Evolutionary conservation across 306 rosid genomes (phyloP).

Genomic region (Quercus agrifolia): DNA sequence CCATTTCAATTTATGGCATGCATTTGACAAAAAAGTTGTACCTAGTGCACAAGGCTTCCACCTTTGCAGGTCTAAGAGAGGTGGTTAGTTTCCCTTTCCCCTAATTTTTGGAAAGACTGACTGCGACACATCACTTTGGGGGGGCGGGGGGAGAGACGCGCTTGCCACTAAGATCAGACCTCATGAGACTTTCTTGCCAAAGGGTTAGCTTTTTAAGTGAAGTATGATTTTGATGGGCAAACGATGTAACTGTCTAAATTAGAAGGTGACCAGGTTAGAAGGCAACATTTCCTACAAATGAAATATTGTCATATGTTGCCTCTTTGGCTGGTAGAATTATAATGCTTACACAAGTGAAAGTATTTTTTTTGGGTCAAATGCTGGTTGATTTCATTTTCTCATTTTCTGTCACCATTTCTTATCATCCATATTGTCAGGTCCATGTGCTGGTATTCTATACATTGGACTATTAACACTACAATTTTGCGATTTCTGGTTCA

Average conservation of each 20-base stretch:
- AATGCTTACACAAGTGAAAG: neutral
- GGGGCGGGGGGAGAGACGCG: too few species aligned
- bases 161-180: too few species aligned
- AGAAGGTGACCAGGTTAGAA: neutral
- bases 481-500: too few species aligned
- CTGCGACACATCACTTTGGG: too few species aligned
- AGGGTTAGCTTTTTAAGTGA: neutral
- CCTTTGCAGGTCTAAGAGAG: too few species aligned
- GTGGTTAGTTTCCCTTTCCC: too few species aligned
- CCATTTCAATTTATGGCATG: neutral
- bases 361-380: neutral
- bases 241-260: neutral
- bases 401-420: neutral
- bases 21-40: too few species aligned
- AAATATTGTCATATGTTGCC: neutral
- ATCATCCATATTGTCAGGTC: neutral
- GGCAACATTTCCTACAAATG: neutral
- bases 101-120: too few species aligned
- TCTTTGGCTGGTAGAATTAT: neutral
- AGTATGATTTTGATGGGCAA: neutral
- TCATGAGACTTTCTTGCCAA: neutral
- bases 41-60: too few species aligned
- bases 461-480: neutral
- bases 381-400: neutral
- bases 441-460: neutral